Percentiles rank a stretch among this genome's conserved stretches.
Evolutionary conservation across 2,329 filamentous ascomycete genomes (phyloP).

Genomic region (Scedosporium apiospermum): DNA sequence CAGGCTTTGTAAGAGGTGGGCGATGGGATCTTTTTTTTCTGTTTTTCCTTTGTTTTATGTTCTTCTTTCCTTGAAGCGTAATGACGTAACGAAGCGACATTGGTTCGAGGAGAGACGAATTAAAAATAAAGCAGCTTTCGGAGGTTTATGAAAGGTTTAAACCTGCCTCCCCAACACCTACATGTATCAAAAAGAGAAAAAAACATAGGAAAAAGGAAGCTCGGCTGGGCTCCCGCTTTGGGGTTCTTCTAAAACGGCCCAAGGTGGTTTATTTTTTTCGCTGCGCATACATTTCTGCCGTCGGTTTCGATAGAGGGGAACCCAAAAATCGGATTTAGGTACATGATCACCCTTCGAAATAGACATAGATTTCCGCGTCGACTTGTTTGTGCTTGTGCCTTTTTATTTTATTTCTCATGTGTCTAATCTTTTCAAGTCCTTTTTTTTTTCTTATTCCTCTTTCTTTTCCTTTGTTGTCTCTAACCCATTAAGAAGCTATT

Average conservation of each 20-base stretch:
- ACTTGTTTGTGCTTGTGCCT: not conserved
- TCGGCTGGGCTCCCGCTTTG: not conserved
- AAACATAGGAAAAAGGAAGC: not conserved
- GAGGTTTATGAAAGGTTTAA: not conserved
- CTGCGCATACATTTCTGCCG: slow-evolving; percentile 4
- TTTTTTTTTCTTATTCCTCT: not conserved
- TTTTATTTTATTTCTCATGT: not conserved
- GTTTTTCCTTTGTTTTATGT: not conserved
- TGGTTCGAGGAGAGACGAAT: not conserved
- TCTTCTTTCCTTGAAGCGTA: not conserved
- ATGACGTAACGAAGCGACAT: slow-evolving; percentile 1
- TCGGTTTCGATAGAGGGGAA: not conserved
- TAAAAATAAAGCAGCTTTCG: not conserved
- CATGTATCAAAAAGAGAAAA: slow-evolving; percentile 1
- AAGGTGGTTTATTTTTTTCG: slow-evolving; percentile 5
- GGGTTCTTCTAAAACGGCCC: not conserved
- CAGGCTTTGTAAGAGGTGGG: slow-evolving; percentile 21
- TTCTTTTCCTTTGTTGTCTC: slow-evolving; percentile 9
- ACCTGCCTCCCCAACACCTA: not conserved
- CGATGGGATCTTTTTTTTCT: slow-evolving; percentile 2
- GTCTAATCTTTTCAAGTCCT: not conserved
- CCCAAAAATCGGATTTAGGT: not conserved
- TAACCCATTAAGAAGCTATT: slow-evolving; percentile 78
- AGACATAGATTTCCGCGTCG: not conserved
- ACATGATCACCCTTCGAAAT: not conserved